Conservation (phyloP, 2,329 filamentous ascomycete species). For the Trichoderma gracile region DNA sequence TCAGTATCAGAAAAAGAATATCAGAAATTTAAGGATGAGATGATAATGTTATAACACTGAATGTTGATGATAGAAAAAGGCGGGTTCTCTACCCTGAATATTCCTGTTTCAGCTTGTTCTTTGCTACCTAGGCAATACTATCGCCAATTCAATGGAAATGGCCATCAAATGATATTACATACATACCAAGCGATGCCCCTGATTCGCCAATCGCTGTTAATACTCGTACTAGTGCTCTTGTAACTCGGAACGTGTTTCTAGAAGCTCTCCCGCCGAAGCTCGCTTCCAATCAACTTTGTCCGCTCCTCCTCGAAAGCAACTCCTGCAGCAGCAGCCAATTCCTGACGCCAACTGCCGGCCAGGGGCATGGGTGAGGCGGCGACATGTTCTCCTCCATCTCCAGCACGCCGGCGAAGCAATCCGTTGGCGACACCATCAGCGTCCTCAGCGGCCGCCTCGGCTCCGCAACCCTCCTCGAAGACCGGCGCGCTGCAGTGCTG, state of each 20-base stretch:
- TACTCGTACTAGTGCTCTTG: too few relatives aligned
- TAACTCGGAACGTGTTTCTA: neutral
- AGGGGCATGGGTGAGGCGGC: constrained; percentile 19
- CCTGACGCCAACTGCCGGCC: neutral
- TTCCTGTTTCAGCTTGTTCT: too few relatives aligned
- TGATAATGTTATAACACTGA: too few relatives aligned
- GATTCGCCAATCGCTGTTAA: too few relatives aligned
- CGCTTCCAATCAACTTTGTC: neutral
- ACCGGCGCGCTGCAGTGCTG: constrained; percentile 88
- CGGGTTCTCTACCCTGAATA: too few relatives aligned
- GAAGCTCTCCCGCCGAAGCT: constrained; percentile 12
- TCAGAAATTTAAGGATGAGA: too few relatives aligned
- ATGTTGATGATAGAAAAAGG: too few relatives aligned
- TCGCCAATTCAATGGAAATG: too few relatives aligned
- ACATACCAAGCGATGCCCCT: too few relatives aligned
- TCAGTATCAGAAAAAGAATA: too few relatives aligned
- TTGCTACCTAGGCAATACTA: too few relatives aligned
- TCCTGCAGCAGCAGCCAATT: neutral
- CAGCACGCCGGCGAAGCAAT: constrained; percentile 87
- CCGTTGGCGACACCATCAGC: constrained; percentile 89
- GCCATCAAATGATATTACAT: too few relatives aligned
- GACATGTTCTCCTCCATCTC: constrained; percentile 66
- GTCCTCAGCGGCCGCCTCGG: constrained; percentile 83
- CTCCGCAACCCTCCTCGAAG: constrained; percentile 89
- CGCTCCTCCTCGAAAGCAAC: neutral